Base-by-base conservation (phyloP, 345 rosid species). In the Lumnitzera littorea region DNA sequence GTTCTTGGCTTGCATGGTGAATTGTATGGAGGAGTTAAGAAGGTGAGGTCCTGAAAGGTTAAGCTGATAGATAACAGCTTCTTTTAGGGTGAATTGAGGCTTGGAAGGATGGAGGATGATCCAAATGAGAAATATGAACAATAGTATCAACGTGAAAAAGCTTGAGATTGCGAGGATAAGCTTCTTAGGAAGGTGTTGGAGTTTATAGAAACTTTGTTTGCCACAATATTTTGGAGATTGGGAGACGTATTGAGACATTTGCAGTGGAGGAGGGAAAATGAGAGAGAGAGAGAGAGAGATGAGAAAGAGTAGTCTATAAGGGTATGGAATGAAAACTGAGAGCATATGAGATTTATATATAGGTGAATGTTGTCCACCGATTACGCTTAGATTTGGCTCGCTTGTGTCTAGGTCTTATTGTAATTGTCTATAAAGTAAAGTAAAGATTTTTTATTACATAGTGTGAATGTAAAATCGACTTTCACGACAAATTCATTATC, bases 181-280 rank as follows among this genome's bases (percentile, higher is more conserved):
- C 68, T 85, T 91, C 80, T 85, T 91, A 77, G 62, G 63, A 61
- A 77, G 77, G 12, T 72, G 46, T 72, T 72, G 27, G 72, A 51
- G 46, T 72, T 61, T 80, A 55, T 58, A 70, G 14, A 74, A 50
- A 62, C 66, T 78, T 76, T 64, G 65, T 20, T 75, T 74, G 24
- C 83, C 92, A 15, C 96, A 91, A 76, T 89, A 91, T 67, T 83
- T 79, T 14, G 98, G 98, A 60, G 98, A 85, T 56, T 71, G 69
- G 67, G 36, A 59, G 51, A 41, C 17, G 70, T 74, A 24, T 70
- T 41, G 83, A 85, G 96, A 89, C 98, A 92, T 92, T 84, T 80
- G 82, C 74, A 62, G 57, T 54, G 50, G 15, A 50, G 61, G 65
- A 63, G 47, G 56, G 59, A 23, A 65, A 64, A 49, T 20, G 52